phyloP scores from a whole-genome alignment of 2,329 filamentous ascomycete species.

The Sporothrix brasiliensis region DNA sequence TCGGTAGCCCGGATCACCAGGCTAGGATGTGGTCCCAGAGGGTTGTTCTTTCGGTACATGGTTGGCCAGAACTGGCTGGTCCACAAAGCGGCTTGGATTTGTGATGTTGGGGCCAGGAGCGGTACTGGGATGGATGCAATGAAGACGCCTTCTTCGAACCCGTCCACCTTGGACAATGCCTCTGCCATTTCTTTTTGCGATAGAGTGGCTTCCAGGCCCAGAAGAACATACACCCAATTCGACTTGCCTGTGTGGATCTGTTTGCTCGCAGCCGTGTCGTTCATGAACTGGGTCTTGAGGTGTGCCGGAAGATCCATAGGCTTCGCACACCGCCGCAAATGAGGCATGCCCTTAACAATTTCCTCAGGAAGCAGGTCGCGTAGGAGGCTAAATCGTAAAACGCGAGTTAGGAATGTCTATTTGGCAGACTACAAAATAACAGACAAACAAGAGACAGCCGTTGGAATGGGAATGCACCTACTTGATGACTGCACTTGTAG shows the following conservation, averaged over 20 bases:
- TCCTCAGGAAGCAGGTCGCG: conserved; percentile 61
- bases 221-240: conserved; percentile 62
- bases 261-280: conserved; percentile 57
- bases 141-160: conserved; percentile 55
- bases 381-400: conserved; percentile 51
- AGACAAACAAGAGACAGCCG: too few species aligned
- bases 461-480: conserved; percentile 48
- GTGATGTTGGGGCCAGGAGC: conserved; percentile 71
- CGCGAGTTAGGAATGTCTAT: conserved; percentile 2
- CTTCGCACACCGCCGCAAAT: conserved; percentile 77
- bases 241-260: conserved; percentile 63
- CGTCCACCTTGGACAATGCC: conserved; percentile 54
- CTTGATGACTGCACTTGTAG: conserved; percentile 73
- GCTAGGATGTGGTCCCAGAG: conserved; percentile 79
- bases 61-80: conserved; percentile 79
- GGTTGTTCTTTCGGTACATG: conserved; percentile 84
- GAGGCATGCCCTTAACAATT: conserved; percentile 66
- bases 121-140: conserved; percentile 70
- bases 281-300: conserved; percentile 64
- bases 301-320: conserved; percentile 67
- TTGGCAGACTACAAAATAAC: too few species aligned
- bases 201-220: conserved; percentile 57
- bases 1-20: conserved; percentile 70
- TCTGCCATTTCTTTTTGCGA: conserved; percentile 56
- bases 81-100: conserved; percentile 74